These are phyloP conservation scores for Mortierella sp. DNA, from an alignment of 371 early-diverging fungal species.

Conservation along the genomic window DNA sequence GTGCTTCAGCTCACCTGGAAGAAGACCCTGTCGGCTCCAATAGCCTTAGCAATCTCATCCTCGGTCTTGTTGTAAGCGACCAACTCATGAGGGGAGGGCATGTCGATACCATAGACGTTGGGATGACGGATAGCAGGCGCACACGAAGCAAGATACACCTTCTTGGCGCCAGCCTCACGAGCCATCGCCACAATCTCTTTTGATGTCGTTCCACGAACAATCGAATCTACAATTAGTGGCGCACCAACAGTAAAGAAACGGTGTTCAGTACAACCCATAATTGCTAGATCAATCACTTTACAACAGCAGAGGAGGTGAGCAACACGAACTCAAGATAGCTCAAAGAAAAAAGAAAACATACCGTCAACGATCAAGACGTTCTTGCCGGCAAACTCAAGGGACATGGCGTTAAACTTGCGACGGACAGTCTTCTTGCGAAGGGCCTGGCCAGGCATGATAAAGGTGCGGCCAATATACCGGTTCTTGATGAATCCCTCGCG, in stretches of 20 bases:
- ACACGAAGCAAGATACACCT: conserved; percentile 98
- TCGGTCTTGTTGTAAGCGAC: conserved; percentile 87
- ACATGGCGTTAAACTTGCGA: conserved; percentile 98
- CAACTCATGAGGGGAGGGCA: conserved; percentile 94
- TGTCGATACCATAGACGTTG: conserved; percentile 99
- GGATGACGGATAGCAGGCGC: conserved; percentile 95
- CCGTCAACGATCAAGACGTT: conserved; percentile 97
- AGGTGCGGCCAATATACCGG: conserved; percentile 97
- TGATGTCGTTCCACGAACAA: conserved; percentile 98
- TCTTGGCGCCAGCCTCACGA: conserved; percentile 96
- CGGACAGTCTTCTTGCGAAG: conserved; percentile 92
- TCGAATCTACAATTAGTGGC: conserved; percentile 80
- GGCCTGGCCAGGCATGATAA: conserved; percentile 99
- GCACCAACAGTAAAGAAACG: not conserved
- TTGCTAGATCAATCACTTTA: not conserved
- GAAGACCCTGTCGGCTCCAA: conserved; percentile 95
- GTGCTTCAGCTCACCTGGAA: conserved; percentile 71
- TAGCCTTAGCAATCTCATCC: conserved; percentile 84
- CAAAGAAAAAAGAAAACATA: conserved; percentile 41
- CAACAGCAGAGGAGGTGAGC: not conserved
- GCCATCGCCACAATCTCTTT: conserved; percentile 99
- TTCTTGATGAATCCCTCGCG: conserved; percentile 99
- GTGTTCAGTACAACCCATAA: not conserved
- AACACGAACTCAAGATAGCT: not conserved
- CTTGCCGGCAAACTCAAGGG: conserved; percentile 94